phyloP scores from a whole-genome alignment of 2,329 filamentous ascomycete genomes.

The Zymoseptoria passerinii region DNA sequence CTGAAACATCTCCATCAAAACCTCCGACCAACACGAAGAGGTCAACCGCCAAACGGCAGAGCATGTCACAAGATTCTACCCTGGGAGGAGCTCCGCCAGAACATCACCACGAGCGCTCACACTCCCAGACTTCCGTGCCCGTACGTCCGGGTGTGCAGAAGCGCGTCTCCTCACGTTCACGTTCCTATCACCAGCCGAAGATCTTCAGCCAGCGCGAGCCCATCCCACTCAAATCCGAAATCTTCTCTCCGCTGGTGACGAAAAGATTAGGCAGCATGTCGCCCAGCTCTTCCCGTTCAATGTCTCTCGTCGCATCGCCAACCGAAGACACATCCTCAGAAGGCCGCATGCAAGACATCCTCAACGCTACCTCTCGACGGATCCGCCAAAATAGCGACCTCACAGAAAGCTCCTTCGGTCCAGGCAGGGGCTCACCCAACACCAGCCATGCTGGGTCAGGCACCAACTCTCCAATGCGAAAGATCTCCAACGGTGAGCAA shows the following conservation, averaged over 20 bases:
- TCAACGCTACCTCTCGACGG: conserved; percentile 8
- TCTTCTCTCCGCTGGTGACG: conserved; percentile 29
- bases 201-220: conserved; percentile 23
- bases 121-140: conserved; percentile 22
- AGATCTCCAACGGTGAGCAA: conserved; percentile 10
- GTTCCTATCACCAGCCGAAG: conserved; percentile 26
- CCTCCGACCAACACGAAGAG: conserved; percentile 7
- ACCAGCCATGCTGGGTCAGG: conserved; percentile 7
- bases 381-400: conserved; percentile 11
- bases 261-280: conserved; percentile 12
- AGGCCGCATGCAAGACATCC: conserved; percentile 2
- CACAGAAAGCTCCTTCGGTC: not conserved
- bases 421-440: not conserved
- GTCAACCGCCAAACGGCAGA: conserved; percentile 7
- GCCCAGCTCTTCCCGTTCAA: conserved; percentile 6
- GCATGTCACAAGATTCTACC: conserved; percentile 13
- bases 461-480: conserved; percentile 4
- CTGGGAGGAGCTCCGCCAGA: conserved; percentile 7
- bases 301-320: conserved; percentile 14
- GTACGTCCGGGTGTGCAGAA: conserved; percentile 20
- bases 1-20: conserved; percentile 1
- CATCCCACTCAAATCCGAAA: conserved; percentile 27
- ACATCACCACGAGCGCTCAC: conserved; percentile 13
- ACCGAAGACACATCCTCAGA: conserved; percentile 10
- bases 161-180: conserved; percentile 21